These are phyloP conservation scores for Mortierella sp. DNA, from an alignment of 371 early-diverging fungal species.

Conservation along the genomic window DNA sequence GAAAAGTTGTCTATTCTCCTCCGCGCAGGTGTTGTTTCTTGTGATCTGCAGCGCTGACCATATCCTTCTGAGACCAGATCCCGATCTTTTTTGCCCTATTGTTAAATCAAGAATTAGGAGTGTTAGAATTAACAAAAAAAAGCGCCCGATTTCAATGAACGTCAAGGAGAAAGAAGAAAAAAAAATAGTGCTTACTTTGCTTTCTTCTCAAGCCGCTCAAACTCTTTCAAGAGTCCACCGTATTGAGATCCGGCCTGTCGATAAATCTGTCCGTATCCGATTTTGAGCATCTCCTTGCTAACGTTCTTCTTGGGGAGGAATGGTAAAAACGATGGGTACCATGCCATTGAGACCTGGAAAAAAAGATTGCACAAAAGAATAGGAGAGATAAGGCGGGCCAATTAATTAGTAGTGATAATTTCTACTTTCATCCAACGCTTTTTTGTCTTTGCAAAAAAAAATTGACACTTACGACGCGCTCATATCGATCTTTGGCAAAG, in stretches of 20 bases:
- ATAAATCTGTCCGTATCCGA: constrained; percentile 81
- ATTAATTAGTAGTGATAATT: neutral
- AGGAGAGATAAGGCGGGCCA: neutral
- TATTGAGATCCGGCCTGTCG: constrained; percentile 78
- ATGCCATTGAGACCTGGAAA: constrained; percentile 74
- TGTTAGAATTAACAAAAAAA: too few relatives aligned
- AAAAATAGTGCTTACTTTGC: constrained; percentile 76
- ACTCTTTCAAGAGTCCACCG: constrained; percentile 63
- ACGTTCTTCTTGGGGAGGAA: constrained; percentile 70
- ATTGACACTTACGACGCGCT: constrained; percentile 73
- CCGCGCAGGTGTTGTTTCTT: constrained; percentile 55
- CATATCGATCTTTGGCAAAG: constrained; percentile 76
- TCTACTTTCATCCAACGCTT: neutral
- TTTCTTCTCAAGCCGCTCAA: constrained; percentile 66
- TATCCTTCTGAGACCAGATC: constrained; percentile 60
- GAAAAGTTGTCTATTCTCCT: constrained; percentile 8
- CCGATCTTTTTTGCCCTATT: constrained; percentile 45
- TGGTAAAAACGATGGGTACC: constrained; percentile 63
- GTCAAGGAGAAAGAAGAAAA: neutral
- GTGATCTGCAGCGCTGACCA: constrained; percentile 58
- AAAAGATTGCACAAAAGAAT: neutral
- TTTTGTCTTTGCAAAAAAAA: too few relatives aligned
- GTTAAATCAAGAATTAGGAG: neutral
- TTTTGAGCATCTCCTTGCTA: constrained; percentile 76
- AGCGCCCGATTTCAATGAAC: too few relatives aligned